Conservation (phyloP, 305 asterid genomes). For the Fraxinus latifolia region DNA sequence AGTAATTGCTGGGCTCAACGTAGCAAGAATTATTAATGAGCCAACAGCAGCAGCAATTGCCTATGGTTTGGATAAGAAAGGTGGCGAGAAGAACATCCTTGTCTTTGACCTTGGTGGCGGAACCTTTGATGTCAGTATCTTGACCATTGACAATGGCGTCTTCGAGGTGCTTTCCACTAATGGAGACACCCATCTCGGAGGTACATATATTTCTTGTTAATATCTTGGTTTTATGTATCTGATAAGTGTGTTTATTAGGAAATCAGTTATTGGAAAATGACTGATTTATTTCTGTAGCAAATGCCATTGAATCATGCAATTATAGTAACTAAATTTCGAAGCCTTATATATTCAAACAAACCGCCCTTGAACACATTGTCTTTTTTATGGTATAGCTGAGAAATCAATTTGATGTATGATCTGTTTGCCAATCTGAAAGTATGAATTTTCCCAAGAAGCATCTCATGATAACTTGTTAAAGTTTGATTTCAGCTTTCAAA, state of each 20-base stretch:
- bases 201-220: constrained; percentile 25
- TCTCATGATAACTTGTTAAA: not conserved
- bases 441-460: not conserved
- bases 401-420: not conserved
- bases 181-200: constrained; percentile 62
- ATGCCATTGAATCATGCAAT: not conserved
- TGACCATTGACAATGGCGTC: constrained; percentile 46
- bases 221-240: not conserved
- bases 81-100: constrained; percentile 51
- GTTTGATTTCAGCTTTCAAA: not conserved
- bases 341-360: not conserved
- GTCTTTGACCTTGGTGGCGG: constrained; percentile 60
- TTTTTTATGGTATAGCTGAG: not conserved
- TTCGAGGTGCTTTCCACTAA: constrained; percentile 54
- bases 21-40: constrained; percentile 47
- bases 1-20: constrained; percentile 41
- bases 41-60: constrained; percentile 58
- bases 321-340: not conserved
- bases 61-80: constrained; percentile 45
- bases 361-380: not conserved
- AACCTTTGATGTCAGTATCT: constrained; percentile 51
- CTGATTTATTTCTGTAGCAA: not conserved
- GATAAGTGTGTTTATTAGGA: not conserved
- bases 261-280: not conserved
- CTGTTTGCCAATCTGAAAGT: not conserved